Base-by-base conservation (phyloP, 106 monocot genomes). In the Vanilla planifolia region DNA sequence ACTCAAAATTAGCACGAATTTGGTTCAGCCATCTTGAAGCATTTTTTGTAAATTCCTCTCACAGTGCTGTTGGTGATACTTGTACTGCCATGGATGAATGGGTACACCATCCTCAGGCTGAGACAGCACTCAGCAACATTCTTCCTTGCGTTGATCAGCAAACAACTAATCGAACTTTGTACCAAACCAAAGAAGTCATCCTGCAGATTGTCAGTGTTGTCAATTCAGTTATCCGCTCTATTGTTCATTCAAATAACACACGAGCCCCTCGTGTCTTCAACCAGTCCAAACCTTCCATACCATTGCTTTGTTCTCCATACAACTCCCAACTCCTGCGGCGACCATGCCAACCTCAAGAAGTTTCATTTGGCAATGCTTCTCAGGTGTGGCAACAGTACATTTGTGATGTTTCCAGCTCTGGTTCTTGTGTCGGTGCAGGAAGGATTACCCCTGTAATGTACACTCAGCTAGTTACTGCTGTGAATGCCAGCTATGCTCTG, bases 51-150 rank as follows among this genome's bases (percentile, higher is more conserved):
- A 24, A 8, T 50, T 50, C 6, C 50, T 50, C 8, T 29, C 17
- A 14, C 75, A 92, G 88, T 80, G 66, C 79, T 36, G 67, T 88
- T 21, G 75, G 51, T 48, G 92, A 92, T 75, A 81, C 84, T 21
- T 92, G 92, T 61, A 73, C 61, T 17, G 80, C 92, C 21, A 92
- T 92, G 92, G 73, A 76, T 32, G 75, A 92, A 61, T 92, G 92
- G 87, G 92, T 79, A 33, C 27, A 65, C 3, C 67, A 92, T 73
- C 92, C 92, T 50, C 73, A 79, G 29, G 88, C 92, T 33, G 88
- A 92, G 71, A 88, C 92, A 46, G 81, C 88, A 35, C 67, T 92
- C 5, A 88, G 84, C 33, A 79, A 75, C 64, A 78, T 92, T 24
- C 84, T 92, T 45, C 92, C 92, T 6, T 92, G 92, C 57, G 84